phyloP scores from a whole-genome alignment of 106 monocot species.

The Narthecium ossifragum region DNA sequence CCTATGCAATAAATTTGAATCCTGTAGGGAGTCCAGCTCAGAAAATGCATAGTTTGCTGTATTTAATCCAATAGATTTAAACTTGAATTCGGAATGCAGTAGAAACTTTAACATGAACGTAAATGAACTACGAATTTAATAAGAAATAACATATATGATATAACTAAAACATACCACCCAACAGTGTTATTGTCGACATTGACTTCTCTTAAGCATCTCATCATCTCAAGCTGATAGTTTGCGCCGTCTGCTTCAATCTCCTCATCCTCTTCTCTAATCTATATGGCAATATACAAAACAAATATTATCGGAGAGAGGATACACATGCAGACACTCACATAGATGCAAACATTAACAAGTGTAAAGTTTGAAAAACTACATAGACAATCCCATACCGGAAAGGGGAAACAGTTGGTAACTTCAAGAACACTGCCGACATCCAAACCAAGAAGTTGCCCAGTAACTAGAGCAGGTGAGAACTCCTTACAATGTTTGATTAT shows the following conservation, averaged over 20 bases:
- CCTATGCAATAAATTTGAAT: neutral
- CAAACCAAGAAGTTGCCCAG: constrained; percentile 92
- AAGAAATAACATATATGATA: no score
- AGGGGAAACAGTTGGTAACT: constrained; percentile 97
- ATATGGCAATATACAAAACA: no score
- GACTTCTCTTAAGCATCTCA: constrained; percentile 93
- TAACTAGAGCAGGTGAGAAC: constrained; percentile 83
- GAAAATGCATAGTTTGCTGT: no score
- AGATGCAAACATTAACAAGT: neutral
- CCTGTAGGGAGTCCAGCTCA: neutral
- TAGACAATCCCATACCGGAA: constrained; percentile 42
- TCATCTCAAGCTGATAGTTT: constrained; percentile 99
- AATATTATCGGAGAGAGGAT: neutral
- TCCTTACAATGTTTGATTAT: constrained; percentile 98
- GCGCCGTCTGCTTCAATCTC: constrained; percentile 96
- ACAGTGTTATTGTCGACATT: constrained; percentile 99
- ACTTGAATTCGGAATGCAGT: no score
- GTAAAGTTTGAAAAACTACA: no score
- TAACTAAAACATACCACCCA: constrained; percentile 64
- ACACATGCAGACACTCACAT: neutral
- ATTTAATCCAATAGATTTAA: no score
- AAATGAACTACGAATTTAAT: no score
- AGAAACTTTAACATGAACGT: no score
- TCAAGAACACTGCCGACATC: constrained; percentile 97
- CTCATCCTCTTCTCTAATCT: constrained; percentile 96